These are phyloP conservation scores for Luvunga scandens DNA, from an alignment of 345 rosid genomes.

Conservation along the genomic window DNA sequence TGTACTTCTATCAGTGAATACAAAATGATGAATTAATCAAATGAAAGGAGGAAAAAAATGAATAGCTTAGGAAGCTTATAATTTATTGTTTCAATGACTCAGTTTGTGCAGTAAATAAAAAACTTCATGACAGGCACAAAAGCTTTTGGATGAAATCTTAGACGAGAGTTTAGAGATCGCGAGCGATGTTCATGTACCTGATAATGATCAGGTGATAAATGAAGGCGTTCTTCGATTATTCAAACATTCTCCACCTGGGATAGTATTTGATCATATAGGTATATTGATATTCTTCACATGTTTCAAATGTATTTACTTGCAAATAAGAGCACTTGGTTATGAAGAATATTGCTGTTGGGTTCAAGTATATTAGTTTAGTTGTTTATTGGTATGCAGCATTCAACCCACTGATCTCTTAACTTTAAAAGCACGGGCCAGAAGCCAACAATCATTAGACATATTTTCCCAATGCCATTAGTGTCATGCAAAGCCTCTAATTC, in stretches of 20 bases:
- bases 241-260: constrained; percentile 61
- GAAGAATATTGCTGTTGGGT: neutral
- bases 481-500: neutral
- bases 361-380: neutral
- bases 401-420: neutral
- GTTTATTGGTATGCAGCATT: neutral
- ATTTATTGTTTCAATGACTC: neutral
- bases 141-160: constrained; percentile 66
- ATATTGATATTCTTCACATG: constrained; percentile 13
- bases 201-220: constrained; percentile 27
- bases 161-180: constrained; percentile 58
- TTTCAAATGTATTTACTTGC: neutral
- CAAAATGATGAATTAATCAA: neutral
- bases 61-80: neutral
- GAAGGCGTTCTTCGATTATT: constrained; percentile 69
- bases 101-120: neutral
- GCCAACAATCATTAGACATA: neutral
- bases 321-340: neutral
- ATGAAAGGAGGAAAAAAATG: too few species aligned
- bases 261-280: constrained; percentile 67
- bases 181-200: constrained; percentile 28
- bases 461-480: neutral
- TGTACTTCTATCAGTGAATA: neutral
- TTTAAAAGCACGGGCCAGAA: neutral
- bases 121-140: constrained; percentile 59